These are phyloP conservation scores for Plasmodium blacklocki DNA, from an alignment of 169 alveolate species.

Conservation along the genomic window DNA sequence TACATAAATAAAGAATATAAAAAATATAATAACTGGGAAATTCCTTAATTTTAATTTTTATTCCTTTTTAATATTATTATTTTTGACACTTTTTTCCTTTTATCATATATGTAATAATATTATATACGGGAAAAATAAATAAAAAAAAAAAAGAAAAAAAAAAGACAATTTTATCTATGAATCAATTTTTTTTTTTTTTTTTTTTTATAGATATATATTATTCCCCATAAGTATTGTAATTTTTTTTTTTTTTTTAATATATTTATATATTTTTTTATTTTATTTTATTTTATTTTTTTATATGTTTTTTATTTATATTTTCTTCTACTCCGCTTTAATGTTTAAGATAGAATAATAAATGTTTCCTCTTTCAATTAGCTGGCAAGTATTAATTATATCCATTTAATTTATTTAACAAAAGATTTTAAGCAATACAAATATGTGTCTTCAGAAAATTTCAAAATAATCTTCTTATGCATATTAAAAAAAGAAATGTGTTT, in stretches of 20 bases:
- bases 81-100: no score
- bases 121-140: no score
- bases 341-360: conserved; percentile 14
- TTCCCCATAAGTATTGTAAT: no score
- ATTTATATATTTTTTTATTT: conserved; percentile 9
- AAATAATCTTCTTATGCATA: conserved; percentile 72
- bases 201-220: no score
- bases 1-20: no score
- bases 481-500: conserved; percentile 13
- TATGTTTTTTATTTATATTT: conserved; percentile 4
- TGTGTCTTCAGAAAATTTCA: conserved; percentile 59
- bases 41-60: no score
- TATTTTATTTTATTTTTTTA: conserved; percentile 1
- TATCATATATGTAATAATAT: no score
- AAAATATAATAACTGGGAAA: no score
- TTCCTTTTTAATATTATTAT: no score
- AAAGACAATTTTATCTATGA: no score
- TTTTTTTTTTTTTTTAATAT: neutral
- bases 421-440: conserved; percentile 39
- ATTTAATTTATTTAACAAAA: conserved; percentile 55
- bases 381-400: conserved; percentile 39
- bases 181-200: no score
- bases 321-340: conserved; percentile 22
- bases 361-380: conserved; percentile 6
- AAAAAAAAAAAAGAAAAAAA: no score